A percentile compares a stretch with the other conserved stretches of the same genome.
Evolutionary conservation across 345 rosid species (phyloP).

Genomic region (Bretschneidera sinensis): DNA sequence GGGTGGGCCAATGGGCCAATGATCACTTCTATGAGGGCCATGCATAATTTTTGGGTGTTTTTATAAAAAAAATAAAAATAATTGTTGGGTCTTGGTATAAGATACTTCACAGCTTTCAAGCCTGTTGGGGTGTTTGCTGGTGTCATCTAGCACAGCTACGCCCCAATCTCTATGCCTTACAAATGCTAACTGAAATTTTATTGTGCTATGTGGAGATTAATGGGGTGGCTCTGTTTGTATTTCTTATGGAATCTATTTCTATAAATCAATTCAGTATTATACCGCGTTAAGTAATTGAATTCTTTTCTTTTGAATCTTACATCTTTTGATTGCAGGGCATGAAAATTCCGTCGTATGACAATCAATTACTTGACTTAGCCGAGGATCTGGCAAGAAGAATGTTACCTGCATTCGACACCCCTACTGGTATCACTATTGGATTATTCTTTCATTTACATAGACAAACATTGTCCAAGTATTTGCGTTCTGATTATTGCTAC

Average conservation of each 20-base stretch:
- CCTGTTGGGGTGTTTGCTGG: too few relatives aligned
- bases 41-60: too few relatives aligned
- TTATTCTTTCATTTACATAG: neutral
- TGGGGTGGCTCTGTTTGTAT: neutral
- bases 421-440: slow-evolving; percentile 56
- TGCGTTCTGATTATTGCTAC: too few relatives aligned
- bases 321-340: slow-evolving; percentile 57
- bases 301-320: neutral
- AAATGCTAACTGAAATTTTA: too few relatives aligned
- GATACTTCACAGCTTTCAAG: too few relatives aligned
- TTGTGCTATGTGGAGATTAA: neutral
- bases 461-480: neutral
- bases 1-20: too few relatives aligned
- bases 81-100: too few relatives aligned
- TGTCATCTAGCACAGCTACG: too few relatives aligned
- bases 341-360: slow-evolving; percentile 75
- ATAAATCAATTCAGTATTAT: neutral
- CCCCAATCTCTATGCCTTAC: too few relatives aligned
- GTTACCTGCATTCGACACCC: slow-evolving; percentile 97
- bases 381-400: slow-evolving; percentile 81
- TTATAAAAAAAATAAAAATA: too few relatives aligned
- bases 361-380: slow-evolving; percentile 72
- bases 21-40: too few relatives aligned
- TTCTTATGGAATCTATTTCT: neutral
- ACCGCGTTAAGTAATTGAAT: neutral